Base-by-base conservation (phyloP, 2,329 filamentous ascomycete genomes). In the Hypoxylon sp. region DNA sequence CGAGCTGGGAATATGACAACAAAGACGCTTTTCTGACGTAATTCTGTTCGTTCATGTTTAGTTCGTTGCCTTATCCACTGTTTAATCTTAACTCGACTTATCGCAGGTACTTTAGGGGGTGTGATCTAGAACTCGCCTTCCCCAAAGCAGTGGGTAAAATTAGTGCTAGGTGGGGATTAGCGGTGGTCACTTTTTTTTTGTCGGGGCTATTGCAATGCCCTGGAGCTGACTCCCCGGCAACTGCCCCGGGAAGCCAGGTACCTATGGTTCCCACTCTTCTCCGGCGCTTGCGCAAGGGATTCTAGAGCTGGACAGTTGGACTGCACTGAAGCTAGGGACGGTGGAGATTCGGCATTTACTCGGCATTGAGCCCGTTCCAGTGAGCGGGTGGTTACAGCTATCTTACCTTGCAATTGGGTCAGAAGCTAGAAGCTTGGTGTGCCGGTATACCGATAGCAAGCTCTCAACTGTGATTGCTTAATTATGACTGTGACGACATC, bases 331-430 rank as follows among this genome's bases (percentile, higher is more conserved):
- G 29, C 8, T 31, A 54, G 19, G 32, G 31, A 68, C 68, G 68
- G 62, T 31, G 39, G 21, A 55, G 24, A 24, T 47, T 71, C 68
- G 68, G 65, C 24, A 62, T 71, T 71, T 35, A 17, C 48, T 71
- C 65, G 68, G 68, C 46, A 19, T 68, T 69, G 54, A 54, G 21
- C 39, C 44, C 42, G 31, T 59, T 48, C 17, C 21, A 58, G 35
- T 39, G 29, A 54, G 46, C 47, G 31, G 58, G 7, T 44, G 17
- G 39, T 21, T 44, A 21, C 39, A 19, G 39, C 39, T 44, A 44
- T n/a, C 39, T 50, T 59, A 37, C 19, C 24, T 59, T 39, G 6
- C 51, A 37, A 65, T 46, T 52, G 48, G 48, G 27, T 10, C 35
- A 32, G 46, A 39, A 57, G 58, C 51, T 55, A 59, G 60, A 54